Evolutionary conservation across 2,329 filamentous ascomycete species (phyloP).

Genomic region (Cercospora sp.): DNA sequence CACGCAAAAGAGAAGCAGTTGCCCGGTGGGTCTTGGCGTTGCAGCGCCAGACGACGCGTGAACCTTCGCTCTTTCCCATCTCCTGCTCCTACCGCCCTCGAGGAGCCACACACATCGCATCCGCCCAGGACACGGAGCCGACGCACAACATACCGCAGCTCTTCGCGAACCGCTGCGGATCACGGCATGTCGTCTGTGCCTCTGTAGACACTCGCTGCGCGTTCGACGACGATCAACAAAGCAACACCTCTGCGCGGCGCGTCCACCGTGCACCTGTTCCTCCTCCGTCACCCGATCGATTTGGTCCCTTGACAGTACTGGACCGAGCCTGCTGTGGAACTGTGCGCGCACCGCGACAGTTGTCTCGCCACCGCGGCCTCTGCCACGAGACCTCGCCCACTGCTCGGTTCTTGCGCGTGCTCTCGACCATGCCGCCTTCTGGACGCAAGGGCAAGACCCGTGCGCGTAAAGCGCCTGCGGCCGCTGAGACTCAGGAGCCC

Average conservation of each 20-base stretch:
- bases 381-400: background rate
- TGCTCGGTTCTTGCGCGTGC: background rate
- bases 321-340: background rate
- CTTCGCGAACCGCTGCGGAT: background rate
- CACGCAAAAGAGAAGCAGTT: background rate
- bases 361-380: background rate
- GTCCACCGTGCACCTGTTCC: background rate
- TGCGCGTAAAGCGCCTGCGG: conserved; percentile 34
- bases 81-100: background rate
- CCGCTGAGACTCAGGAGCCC: conserved; percentile 32
- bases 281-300: background rate
- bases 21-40: background rate
- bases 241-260: background rate
- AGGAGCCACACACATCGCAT: background rate
- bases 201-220: background rate
- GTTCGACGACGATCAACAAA: background rate
- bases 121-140: background rate
- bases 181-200: background rate
- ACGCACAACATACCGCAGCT: background rate
- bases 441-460: conserved; percentile 38
- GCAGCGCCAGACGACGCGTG: background rate
- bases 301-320: background rate
- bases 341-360: background rate
- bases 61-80: background rate
- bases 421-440: conserved; percentile 35